Evolutionary conservation across 2,329 filamentous ascomycete species (phyloP).

Genomic region (Celoporthe dispersa): DNA sequence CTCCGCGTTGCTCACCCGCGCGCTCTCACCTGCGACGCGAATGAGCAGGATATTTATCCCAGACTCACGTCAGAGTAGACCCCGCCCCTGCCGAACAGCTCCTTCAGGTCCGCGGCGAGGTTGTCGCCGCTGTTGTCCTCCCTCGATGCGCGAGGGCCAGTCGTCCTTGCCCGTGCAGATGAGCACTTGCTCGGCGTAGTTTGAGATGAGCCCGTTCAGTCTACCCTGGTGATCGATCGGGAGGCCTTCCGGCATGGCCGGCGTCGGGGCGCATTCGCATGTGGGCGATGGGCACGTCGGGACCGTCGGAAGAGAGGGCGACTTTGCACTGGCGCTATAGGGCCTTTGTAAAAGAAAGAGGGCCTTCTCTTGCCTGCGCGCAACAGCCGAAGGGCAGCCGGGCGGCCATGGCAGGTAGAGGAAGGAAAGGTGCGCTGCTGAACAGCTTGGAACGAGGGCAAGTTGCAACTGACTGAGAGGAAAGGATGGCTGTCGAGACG

Average conservation of each 20-base stretch:
- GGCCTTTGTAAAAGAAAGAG: neutral
- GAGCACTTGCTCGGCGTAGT: constrained; percentile 81
- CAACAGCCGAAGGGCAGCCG: constrained; percentile 3
- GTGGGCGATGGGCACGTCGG: constrained; percentile 73
- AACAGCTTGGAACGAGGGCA: neutral
- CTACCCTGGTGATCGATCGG: constrained; percentile 74
- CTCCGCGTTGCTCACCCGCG: neutral
- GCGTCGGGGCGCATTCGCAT: constrained; percentile 73
- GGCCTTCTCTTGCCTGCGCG: constrained; percentile 12
- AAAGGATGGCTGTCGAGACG: neutral
- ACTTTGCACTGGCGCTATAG: constrained; percentile 20
- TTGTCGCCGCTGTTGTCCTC: constrained; percentile 73
- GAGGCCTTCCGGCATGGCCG: constrained; percentile 66
- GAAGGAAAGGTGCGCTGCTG: neutral
- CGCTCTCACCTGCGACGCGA: constrained; percentile 7
- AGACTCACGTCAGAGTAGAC: constrained; percentile 66
- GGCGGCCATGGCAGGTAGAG: neutral
- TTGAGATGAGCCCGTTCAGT: constrained; percentile 76
- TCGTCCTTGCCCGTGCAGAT: constrained; percentile 80
- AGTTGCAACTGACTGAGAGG: neutral
- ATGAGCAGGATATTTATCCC: neutral
- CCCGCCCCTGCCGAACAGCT: constrained; percentile 68
- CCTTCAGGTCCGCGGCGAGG: constrained; percentile 73
- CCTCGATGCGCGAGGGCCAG: constrained; percentile 84
- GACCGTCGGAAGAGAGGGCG: constrained; percentile 48